These are phyloP conservation scores for Poa pratensis DNA, from an alignment of 176 grass and related monocot genomes.

Conservation along the genomic window DNA sequence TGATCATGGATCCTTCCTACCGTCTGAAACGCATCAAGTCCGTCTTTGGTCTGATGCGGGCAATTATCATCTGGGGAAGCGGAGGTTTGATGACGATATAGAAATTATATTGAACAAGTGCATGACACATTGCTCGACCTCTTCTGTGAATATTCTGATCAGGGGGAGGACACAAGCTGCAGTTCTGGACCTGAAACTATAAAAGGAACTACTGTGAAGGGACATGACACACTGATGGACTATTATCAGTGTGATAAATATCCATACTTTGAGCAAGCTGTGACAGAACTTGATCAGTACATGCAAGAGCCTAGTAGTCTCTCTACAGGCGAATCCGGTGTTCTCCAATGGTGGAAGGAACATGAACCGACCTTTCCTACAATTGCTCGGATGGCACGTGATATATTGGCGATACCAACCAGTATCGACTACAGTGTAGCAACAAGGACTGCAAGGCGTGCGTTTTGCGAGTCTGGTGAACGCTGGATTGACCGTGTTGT, in stretches of 20 bases:
- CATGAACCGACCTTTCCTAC: conserved; percentile 29
- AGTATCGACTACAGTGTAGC: conserved; percentile 25
- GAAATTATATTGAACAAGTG: conserved; percentile 1
- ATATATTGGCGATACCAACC: conserved; percentile 36
- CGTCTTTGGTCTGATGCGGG: not conserved
- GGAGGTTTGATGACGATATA: conserved; percentile 12
- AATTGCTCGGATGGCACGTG: conserved; percentile 34
- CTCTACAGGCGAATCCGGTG: not conserved
- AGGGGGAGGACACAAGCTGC: conserved; percentile 3
- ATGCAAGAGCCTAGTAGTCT: conserved; percentile 21
- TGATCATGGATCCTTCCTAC: conserved; percentile 17
- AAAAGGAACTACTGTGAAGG: no score
- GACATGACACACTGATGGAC: not conserved
- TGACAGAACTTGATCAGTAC: conserved; percentile 49
- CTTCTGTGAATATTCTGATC: conserved; percentile 24
- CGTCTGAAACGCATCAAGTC: not conserved
- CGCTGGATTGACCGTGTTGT: not conserved
- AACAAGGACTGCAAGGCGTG: conserved; percentile 28
- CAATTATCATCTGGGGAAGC: not conserved
- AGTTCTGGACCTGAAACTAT: conserved; percentile 18
- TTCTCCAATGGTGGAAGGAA: conserved; percentile 50
- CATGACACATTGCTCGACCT: not conserved
- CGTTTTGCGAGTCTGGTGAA: not conserved
- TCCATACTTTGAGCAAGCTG: not conserved
- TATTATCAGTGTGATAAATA: not conserved